Conservation (phyloP, 805 yeast species). For the Kuraishia molischiana region DNA sequence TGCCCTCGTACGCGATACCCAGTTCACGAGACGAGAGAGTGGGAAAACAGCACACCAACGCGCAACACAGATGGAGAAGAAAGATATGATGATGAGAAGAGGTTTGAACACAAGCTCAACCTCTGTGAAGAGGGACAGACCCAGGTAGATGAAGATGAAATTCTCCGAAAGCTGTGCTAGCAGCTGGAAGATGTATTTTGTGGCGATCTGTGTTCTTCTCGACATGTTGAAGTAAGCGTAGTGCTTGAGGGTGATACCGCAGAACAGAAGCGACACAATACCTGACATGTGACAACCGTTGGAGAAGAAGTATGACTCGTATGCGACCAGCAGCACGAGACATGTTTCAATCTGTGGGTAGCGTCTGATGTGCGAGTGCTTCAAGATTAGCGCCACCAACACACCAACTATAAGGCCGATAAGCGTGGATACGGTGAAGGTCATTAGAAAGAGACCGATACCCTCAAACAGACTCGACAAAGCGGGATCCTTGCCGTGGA, state of each 20-base stretch:
- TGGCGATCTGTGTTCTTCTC: constrained; percentile 91
- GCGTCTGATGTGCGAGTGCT: constrained; percentile 87
- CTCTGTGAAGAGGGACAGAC: constrained; percentile 90
- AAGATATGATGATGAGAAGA: constrained; percentile 79
- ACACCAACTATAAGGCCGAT: constrained; percentile 88
- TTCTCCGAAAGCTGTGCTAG: constrained; percentile 94
- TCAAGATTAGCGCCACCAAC: constrained; percentile 77
- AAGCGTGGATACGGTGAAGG: constrained; percentile 81
- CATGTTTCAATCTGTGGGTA: constrained; percentile 98
- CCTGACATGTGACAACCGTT: constrained; percentile 99
- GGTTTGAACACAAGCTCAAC: constrained; percentile 95
- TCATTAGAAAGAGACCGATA: constrained; percentile 85
- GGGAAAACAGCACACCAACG: constrained; percentile 98
- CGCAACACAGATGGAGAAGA: constrained; percentile 84
- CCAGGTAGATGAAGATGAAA: constrained; percentile 91
- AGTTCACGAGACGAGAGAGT: constrained; percentile 72
- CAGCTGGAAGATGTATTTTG: constrained; percentile 88
- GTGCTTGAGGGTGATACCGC: constrained; percentile 95
- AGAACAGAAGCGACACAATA: constrained; percentile 85
- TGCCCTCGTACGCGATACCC: constrained; percentile 55
- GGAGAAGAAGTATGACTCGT: constrained; percentile 93
- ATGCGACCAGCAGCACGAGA: constrained; percentile 79
- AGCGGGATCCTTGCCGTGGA: constrained; percentile 76
- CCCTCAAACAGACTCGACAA: constrained; percentile 84
- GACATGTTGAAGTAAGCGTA: constrained; percentile 98